Evolutionary conservation across 441 rosid species (phyloP), one percentile per base, ranked within the genome.

Genomic region (Pelargonium cotyledonis): DNA sequence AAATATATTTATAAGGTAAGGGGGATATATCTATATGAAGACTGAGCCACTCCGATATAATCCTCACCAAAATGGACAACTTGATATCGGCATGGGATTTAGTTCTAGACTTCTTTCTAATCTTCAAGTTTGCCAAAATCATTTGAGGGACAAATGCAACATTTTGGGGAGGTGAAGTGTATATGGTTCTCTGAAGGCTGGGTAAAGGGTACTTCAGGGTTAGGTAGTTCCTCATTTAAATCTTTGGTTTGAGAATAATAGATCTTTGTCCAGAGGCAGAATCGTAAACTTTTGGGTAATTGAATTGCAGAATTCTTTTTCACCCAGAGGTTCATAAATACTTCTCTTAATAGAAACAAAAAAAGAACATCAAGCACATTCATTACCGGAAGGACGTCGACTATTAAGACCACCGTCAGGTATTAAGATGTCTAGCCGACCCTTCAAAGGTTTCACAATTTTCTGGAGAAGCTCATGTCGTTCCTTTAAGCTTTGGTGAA

Each of bases 401-500:
- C 76, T 76, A 80, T 85, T 89, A 68, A 89, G 89, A 72, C 96
- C 91, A 62, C 85, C 87, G 77, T 85, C 83, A 68, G 97, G 99
- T 70, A 91, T 79, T 71, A 95, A 78, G 70, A 87, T 85, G 86
- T 95, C 97, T 70, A 95, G 87, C 71, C 86, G 88, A 57, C 94
- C 94, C 80, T 91, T 88, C 77, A 86, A 68, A 80, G 97, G 94
- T 81, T 81, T 84, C 74, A 91, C 90, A 71, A 84, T 84, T 79
- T 85, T 84, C 71, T 49, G 76, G 65, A 95, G 91, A 73, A 91
- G 88, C 66, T 88, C 91, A 71, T 91, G 96, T 31, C 99, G 86
- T 78, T 95, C 99, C 85, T 86, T 88, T 82, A 95, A 86, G 77
- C 86, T 88, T 81, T 85, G 97, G 83, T 95, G 99, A 80, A 95